Evolutionary conservation across 331 rosid genomes (phyloP), one percentile per base, ranked within the genome.

Genomic region (Rhamnella rubrinervis): DNA sequence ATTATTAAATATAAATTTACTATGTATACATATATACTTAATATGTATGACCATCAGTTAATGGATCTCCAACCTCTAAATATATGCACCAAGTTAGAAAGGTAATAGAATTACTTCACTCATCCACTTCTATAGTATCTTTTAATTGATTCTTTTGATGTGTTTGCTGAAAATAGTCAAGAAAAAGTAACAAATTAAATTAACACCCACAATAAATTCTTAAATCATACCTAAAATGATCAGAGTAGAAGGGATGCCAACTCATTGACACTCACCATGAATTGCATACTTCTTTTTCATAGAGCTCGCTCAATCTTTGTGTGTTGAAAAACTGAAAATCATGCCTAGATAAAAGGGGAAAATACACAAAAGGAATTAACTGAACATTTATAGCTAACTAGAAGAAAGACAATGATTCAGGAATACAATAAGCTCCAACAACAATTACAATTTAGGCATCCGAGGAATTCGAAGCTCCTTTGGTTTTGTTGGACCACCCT

Each of bases 401-500:
- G 61, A 70, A 75, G 44, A 31, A 21, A 26, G 12, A 18, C 28
- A 37, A 63, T 21, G 15, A 59, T 49, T 55, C 61, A 18, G 53
- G 26, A 62, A 72, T 55, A 40, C 10, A 20, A 10, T 49, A 20
- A 65, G 64, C 39, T 71, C 14, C 17, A 41, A 46, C 56, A 79
- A 76, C 56, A 31, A 20, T 91, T 87, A 93, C 98, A 93, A 75
- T 72, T 89, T 96, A 69, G 98, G 98, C 98, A 93, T 93, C 73
- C 97, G 91, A 26, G 98, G 98, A 81, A 93, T 93, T 19, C 98
- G 93, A n/a, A 96, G 98, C 79, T 91, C 98, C 67, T 81, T 93
- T 0, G 98, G 96, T 77, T 91, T 93, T 35, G 96, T 68, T 8
- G 97, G 92, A 71, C 80, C 98, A 63, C 97, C 96, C 82, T 93